Evolutionary conservation across 495 filamentous ascomycete species (phyloP), one percentile per base, ranked within the genome.

Genomic region (Penicillium turbatum): DNA sequence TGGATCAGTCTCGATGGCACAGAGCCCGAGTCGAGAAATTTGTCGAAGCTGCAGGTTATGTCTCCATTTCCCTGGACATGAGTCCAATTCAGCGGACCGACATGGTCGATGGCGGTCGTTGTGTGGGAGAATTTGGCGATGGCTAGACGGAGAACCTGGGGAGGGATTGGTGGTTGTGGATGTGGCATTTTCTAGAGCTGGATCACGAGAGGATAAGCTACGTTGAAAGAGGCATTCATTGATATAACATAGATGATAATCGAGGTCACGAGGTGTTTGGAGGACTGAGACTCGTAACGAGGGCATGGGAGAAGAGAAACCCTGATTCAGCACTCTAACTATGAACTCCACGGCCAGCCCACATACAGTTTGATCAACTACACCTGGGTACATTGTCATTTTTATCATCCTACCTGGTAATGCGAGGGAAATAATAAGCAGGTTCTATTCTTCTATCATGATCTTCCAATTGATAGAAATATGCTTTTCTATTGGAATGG

Each of bases 81-180:
- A 31, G 35, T 70, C 74, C 74, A 77, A 17, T 57, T 58, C 7
- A 76, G 43, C 17, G 69, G 69, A 10, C 65, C 67, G 35, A 51
- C 59, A 46, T 73, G 63, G 19, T 65, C 59, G 29, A 65, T 50
- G 15, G 67, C 51, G 2, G 62, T 70, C 21, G 59, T 69, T n/a
- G 71, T 66, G 45, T 75, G 65, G 37, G 74, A 77, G 60, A 74
- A 77, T 40, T 75, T 76, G 9, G 68, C 67, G 6, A 77, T 60
- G 16, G 65, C 39, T 12, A 74, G 51, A 41, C 61, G 66, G 19
- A 64, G 54, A 19, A 64, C 45, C 10, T 62, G 42, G n/a, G 60
- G 48, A 11, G 56, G 49, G 6, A 32, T 36, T 6, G 35, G 13
- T 51, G 19, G 42, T 13, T 45, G 47, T 1, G 13, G 32, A 41